phyloP scores from a whole-genome alignment of 2,329 filamentous ascomycete species.

The Setomelanomma holmii region DNA sequence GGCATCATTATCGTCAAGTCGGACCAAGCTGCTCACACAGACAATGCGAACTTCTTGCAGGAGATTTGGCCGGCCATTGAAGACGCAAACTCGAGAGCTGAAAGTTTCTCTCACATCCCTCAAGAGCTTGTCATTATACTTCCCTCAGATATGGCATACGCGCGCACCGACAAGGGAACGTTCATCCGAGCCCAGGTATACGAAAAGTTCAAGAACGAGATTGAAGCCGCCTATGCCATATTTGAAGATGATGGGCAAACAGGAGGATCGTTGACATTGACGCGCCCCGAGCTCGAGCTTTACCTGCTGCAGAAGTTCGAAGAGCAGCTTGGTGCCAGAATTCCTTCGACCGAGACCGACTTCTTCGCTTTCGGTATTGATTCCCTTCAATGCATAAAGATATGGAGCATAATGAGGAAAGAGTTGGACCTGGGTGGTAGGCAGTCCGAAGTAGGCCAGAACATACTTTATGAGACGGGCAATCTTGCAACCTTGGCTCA shows the following conservation, averaged over 20 bases:
- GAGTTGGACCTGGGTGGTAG: slow-evolving; percentile 57
- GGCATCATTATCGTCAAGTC: slow-evolving; percentile 63
- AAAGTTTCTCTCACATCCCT: slow-evolving; percentile 61
- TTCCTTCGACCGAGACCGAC: slow-evolving; percentile 54
- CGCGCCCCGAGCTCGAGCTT: slow-evolving; percentile 40
- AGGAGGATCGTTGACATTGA: slow-evolving; percentile 29
- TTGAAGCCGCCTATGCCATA: slow-evolving; percentile 54
- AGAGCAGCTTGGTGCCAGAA: slow-evolving; percentile 26
- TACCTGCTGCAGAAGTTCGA: slow-evolving; percentile 30
- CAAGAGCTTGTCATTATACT: slow-evolving; percentile 62
- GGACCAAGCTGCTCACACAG: slow-evolving; percentile 52
- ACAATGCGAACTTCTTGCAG: slow-evolving; percentile 56
- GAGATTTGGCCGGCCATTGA: slow-evolving; percentile 59
- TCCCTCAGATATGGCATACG: slow-evolving; percentile 54
- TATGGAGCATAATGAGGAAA: slow-evolving; percentile 61
- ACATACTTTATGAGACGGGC: slow-evolving; percentile 66
- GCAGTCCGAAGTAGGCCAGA: slow-evolving; percentile 57
- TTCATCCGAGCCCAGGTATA: slow-evolving; percentile 63
- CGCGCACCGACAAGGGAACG: slow-evolving; percentile 64
- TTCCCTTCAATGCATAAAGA: slow-evolving; percentile 64
- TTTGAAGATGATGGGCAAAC: slow-evolving; percentile 30
- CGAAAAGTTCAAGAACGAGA: slow-evolving; percentile 55
- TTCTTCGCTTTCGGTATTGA: slow-evolving; percentile 67
- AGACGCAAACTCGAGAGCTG: slow-evolving; percentile 59
- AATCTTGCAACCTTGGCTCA: slow-evolving; percentile 56